Evolutionary conservation across 208 protist genomes (phyloP).

Genomic region (Phytomonas sp.): DNA sequence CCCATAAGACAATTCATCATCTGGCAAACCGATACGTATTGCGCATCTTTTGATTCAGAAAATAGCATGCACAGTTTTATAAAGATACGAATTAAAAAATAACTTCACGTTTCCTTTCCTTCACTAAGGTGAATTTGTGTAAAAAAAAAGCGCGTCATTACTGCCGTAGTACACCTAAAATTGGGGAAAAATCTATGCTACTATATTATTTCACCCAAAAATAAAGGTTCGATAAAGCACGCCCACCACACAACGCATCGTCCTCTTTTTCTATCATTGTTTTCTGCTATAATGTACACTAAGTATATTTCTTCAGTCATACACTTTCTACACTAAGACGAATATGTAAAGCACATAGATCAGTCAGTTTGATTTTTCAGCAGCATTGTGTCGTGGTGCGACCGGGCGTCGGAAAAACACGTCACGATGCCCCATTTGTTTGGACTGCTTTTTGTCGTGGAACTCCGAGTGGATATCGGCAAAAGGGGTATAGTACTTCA

Average conservation of each 20-base stretch:
- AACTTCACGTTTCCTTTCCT: background rate
- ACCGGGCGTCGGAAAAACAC: constrained; percentile 84
- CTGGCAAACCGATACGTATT: background rate
- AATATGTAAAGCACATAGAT: background rate
- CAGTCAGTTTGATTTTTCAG: constrained; percentile 30
- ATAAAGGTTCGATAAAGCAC: background rate
- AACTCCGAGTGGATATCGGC: constrained; percentile 73
- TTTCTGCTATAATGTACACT: background rate
- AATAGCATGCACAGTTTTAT: background rate
- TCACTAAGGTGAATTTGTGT: background rate
- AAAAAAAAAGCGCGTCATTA: background rate
- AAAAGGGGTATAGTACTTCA: constrained; percentile 91
- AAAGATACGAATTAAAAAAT: background rate
- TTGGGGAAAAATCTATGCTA: background rate
- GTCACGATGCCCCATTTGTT: constrained; percentile 82
- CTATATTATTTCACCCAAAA: background rate
- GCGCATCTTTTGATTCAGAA: background rate
- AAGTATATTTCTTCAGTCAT: background rate
- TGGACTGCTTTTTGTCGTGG: constrained; percentile 75
- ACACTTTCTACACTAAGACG: constrained; percentile 1
- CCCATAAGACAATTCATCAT: background rate
- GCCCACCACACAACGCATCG: background rate
- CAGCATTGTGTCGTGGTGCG: constrained; percentile 73
- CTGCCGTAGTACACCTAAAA: background rate
- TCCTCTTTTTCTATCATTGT: background rate